Evolutionary conservation across 2,329 filamentous ascomycete genomes (phyloP).

Genomic region (Pseudogymnoascus sp.): DNA sequence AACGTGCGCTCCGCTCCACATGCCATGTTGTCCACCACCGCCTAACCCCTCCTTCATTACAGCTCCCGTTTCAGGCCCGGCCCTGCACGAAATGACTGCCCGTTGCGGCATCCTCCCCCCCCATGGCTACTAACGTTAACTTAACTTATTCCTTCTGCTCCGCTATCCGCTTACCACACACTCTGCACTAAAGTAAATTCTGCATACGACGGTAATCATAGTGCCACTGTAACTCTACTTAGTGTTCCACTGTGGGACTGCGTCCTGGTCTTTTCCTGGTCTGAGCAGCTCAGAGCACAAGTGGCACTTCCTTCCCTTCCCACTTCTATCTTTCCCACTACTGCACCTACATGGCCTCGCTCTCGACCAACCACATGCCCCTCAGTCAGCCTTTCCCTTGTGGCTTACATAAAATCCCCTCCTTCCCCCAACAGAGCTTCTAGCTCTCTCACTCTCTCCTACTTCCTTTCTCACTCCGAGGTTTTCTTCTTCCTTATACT

Average conservation of each 20-base stretch:
- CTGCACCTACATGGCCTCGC: slow-evolving; percentile 3
- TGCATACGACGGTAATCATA: neutral
- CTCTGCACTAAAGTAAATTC: neutral
- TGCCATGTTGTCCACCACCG: neutral
- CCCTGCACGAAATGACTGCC: slow-evolving; percentile 1
- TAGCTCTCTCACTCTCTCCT: slow-evolving; percentile 3
- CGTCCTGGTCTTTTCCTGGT: neutral
- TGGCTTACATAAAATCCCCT: slow-evolving; percentile 7
- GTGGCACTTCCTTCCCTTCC: neutral
- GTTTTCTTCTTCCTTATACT: slow-evolving; percentile 5
- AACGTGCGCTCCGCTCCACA: neutral
- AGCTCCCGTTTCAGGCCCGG: slow-evolving; percentile 1
- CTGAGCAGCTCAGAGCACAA: neutral
- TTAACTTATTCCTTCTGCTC: slow-evolving; percentile 4
- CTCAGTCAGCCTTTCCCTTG: neutral
- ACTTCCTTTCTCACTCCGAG: neutral
- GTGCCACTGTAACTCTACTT: neutral
- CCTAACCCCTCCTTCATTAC: slow-evolving; percentile 5
- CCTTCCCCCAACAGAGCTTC: slow-evolving; percentile 3
- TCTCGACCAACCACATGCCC: slow-evolving; percentile 5
- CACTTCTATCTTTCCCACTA: slow-evolving; percentile 3
- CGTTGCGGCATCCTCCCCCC: neutral
- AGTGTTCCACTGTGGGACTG: slow-evolving; percentile 5
- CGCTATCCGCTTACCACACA: neutral
- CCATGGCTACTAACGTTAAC: neutral